Evolutionary conservation across 495 filamentous ascomycete genomes (phyloP), one percentile per base, ranked within the genome.

Genomic region (Glonium stellatum): DNA sequence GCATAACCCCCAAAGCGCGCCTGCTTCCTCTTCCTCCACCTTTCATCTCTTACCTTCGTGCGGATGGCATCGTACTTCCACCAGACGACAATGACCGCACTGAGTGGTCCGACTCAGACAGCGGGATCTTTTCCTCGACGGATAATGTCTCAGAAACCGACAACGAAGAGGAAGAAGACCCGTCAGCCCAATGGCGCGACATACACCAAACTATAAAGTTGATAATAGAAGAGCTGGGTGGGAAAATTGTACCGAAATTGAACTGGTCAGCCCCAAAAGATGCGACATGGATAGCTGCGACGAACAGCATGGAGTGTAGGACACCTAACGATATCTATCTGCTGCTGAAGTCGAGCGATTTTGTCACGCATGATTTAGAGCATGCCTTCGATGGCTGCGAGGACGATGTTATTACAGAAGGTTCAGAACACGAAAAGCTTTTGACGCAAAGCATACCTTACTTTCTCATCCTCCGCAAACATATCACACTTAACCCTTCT

Each of bases 231-330:
- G 83, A 88, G 57, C 80, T 97, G 0, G 89, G 87, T 35, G 92
- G 93, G 59, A 83, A 82, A 35, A 91, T 91, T 0, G 82, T 84
- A 0, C 95, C 95, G 1, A 99, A 99, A 68, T 77, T 99, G 23
- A 96, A 97, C 77, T 99, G 93, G 93, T 96, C 91, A 31, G 83
- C 88, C 4, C 93, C 93, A 0, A 97, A 97, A 71, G 93, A 99
- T 70, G 95, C 93, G 9, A 88, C 87, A n/a, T 97, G 89, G 84
- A 97, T 98, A 74, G 82, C 81, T 13, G 84, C 89, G 0, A 90
- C 88, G 27, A 97, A 97, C 67, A 92, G 86, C 37, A 84, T 95
- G 67, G 89, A 96, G 70, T 99, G 93, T 73, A 82, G 82, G 0
- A 83, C 82, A 1, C 80, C 93, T 0, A 92, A 92, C 65, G 93